Conservation (phyloP, 176 grass and related monocot genomes). For the Areca catechu region DNA sequence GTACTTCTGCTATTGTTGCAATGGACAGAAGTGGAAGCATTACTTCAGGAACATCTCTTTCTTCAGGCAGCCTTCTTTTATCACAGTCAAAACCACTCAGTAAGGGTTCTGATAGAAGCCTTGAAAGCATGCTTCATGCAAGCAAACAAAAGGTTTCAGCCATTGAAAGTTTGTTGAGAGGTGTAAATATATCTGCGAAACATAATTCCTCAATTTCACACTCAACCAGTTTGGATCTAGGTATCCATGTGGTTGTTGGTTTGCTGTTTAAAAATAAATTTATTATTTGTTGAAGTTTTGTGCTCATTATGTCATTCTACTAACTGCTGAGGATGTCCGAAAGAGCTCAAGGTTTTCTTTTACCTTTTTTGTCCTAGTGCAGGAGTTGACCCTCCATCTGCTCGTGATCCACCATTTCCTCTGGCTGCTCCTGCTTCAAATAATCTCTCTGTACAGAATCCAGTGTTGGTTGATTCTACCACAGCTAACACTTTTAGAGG, state of each 20-base stretch:
- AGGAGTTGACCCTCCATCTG: conserved; percentile 85
- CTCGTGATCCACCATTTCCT: conserved; percentile 76
- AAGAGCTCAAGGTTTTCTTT: conserved; percentile 11
- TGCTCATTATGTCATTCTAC: too few relatives aligned
- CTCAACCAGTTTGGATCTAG: conserved; percentile 92
- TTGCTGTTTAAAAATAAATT: neutral
- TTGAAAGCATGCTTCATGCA: conserved; percentile 83
- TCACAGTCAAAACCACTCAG: conserved; percentile 58
- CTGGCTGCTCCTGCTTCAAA: conserved; percentile 52
- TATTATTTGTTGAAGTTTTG: too few relatives aligned
- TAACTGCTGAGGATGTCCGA: too few relatives aligned
- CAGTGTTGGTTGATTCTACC: conserved; percentile 54
- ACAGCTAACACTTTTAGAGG: conserved; percentile 38
- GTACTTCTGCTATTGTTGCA: conserved; percentile 91
- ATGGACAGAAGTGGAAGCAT: conserved; percentile 82
- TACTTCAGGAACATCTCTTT: conserved; percentile 57
- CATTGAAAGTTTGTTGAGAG: conserved; percentile 98
- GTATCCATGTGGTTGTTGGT: conserved; percentile 44
- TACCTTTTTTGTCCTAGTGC: conserved; percentile 61
- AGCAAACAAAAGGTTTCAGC: conserved; percentile 99
- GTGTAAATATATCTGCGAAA: conserved; percentile 51
- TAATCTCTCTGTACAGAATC: conserved; percentile 49
- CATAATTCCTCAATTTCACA: conserved; percentile 60
- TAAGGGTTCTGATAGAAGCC: conserved; percentile 71
- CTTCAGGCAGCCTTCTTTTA: conserved; percentile 52